A percentile compares a stretch with the other conserved stretches of the same genome.
Conservation (phyloP, 352 stramenopile genomes). For the Phytophthora pistaciae region DNA sequence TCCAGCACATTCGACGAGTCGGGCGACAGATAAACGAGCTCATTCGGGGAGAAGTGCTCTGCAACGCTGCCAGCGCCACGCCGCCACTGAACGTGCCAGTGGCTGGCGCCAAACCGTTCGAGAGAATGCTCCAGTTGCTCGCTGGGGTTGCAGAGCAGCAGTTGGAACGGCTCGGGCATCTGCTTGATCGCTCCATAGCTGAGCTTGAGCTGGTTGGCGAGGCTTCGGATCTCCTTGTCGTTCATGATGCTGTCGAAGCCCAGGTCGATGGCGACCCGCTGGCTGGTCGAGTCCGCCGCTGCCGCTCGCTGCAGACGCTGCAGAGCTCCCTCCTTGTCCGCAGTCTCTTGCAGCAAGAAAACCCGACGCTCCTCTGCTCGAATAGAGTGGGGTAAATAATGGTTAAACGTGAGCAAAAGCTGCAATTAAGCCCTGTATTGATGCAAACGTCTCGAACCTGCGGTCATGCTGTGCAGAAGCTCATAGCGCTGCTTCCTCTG, state of each 20-base stretch:
- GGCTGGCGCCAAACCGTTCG: slow-evolving; percentile 64
- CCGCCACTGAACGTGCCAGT: slow-evolving; percentile 73
- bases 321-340: slow-evolving; percentile 39
- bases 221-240: slow-evolving; percentile 79
- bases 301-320: slow-evolving; percentile 42
- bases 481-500: slow-evolving; percentile 63
- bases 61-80: slow-evolving; percentile 37
- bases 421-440: not conserved
- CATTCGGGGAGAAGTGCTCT: slow-evolving; percentile 39
- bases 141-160: slow-evolving; percentile 71
- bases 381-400: not conserved
- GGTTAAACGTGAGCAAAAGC: not conserved
- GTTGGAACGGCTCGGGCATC: slow-evolving; percentile 74
- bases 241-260: slow-evolving; percentile 87
- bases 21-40: slow-evolving; percentile 82
- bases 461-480: slow-evolving; percentile 68
- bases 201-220: slow-evolving; percentile 83
- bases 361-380: slow-evolving; percentile 54
- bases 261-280: slow-evolving; percentile 73
- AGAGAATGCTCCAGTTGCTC: slow-evolving; percentile 55
- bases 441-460: slow-evolving; percentile 37
- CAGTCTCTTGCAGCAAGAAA: slow-evolving; percentile 57
- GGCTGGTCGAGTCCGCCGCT: slow-evolving; percentile 26
- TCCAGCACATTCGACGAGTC: slow-evolving; percentile 75
- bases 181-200: slow-evolving; percentile 72